Evolutionary conservation across 1,284 basidiomycete species (phyloP).

Genomic region (Naganishia sp.): DNA sequence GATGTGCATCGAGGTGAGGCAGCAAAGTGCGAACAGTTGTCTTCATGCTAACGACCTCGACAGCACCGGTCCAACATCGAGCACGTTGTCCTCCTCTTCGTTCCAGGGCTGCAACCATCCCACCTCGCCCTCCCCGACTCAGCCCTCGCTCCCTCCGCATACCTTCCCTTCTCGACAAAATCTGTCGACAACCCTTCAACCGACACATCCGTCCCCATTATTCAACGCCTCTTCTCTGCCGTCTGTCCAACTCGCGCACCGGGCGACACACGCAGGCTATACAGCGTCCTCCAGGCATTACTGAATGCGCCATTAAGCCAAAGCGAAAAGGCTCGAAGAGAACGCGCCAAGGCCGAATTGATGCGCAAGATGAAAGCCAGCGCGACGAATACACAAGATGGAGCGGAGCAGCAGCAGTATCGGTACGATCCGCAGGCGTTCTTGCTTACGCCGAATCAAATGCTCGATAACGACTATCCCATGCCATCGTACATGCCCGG

Average conservation of each 20-base stretch:
- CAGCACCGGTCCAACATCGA: slow-evolving; percentile 71
- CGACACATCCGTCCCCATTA: slow-evolving; percentile 63
- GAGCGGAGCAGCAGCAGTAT: slow-evolving; percentile 33
- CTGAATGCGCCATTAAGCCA: slow-evolving; percentile 75
- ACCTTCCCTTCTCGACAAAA: slow-evolving; percentile 56
- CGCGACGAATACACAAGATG: slow-evolving; percentile 4
- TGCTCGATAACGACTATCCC: slow-evolving; percentile 87
- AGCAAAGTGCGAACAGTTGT: neutral
- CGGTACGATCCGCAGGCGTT: slow-evolving; percentile 62
- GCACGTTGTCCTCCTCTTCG: slow-evolving; percentile 73
- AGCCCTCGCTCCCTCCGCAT: slow-evolving; percentile 57
- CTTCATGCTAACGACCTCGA: neutral
- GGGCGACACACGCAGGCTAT: slow-evolving; percentile 77
- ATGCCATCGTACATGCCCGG: slow-evolving; percentile 72
- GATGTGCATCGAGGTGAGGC: slow-evolving; percentile 75
- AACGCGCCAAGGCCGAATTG: slow-evolving; percentile 38
- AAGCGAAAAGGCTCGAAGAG: slow-evolving; percentile 71
- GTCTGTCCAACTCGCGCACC: slow-evolving; percentile 86
- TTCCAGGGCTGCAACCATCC: slow-evolving; percentile 75
- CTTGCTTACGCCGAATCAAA: slow-evolving; percentile 73
- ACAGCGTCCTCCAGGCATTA: slow-evolving; percentile 77
- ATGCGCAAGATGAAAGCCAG: slow-evolving; percentile 29
- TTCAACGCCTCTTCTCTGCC: slow-evolving; percentile 80
- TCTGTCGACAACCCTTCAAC: slow-evolving; percentile 46
- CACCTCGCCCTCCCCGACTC: slow-evolving; percentile 63